Conservation (phyloP, 2,329 filamentous ascomycete genomes). For the Alternaria gansuensis region DNA sequence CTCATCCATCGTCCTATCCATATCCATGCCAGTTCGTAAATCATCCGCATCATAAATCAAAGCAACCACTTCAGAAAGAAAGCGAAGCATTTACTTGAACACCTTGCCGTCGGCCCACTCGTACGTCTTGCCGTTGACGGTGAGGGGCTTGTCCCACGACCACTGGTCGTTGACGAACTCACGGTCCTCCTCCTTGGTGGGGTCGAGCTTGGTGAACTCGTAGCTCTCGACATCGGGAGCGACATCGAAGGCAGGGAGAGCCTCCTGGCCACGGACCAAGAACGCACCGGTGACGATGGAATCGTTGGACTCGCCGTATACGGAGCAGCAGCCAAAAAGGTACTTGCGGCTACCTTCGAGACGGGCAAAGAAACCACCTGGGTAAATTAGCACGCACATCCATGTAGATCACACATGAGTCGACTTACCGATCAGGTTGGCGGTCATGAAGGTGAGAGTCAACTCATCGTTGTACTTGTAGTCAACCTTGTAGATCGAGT, state of each 20-base stretch:
- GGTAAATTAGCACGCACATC: conserved; percentile 24
- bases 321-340: conserved; percentile 88
- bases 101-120: conserved; percentile 92
- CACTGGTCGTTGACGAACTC: conserved; percentile 87
- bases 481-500: conserved; percentile 91
- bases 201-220: conserved; percentile 95
- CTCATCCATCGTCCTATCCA: conserved; percentile 39
- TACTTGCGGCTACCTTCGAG: conserved; percentile 98
- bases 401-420: neutral
- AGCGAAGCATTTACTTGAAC: conserved; percentile 81
- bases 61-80: conserved; percentile 23
- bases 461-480: conserved; percentile 99
- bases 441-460: conserved; percentile 97
- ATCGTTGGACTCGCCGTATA: conserved; percentile 89
- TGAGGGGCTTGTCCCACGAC: conserved; percentile 88
- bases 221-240: conserved; percentile 98
- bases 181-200: conserved; percentile 81
- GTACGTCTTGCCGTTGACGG: conserved; percentile 86
- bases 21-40: conserved; percentile 46
- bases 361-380: conserved; percentile 92
- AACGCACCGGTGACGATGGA: conserved; percentile 93
- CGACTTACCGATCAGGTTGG: conserved; percentile 86
- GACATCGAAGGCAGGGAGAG: conserved; percentile 87
- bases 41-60: conserved; percentile 48
- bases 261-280: conserved; percentile 91